Conservation (phyloP, 2,329 filamentous ascomycete genomes). For the Xylariomycetidae sp. region DNA sequence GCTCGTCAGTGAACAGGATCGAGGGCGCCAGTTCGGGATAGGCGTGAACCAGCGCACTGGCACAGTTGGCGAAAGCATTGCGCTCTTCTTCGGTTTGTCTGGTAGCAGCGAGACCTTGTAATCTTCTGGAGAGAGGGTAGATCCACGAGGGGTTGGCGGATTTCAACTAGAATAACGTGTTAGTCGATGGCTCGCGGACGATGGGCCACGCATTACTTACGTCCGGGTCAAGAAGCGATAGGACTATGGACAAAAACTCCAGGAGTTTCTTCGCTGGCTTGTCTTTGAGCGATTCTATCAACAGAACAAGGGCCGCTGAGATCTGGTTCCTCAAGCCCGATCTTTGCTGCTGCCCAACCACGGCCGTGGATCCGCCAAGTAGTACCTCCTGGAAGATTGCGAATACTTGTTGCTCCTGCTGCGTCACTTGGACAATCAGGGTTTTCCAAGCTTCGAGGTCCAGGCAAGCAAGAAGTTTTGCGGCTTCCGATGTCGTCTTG, state of each 20-base stretch:
- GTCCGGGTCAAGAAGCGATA: constrained; percentile 41
- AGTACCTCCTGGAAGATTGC: constrained; percentile 49
- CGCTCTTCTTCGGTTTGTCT: constrained; percentile 50
- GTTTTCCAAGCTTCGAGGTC: constrained; percentile 45
- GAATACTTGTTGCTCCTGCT: constrained; percentile 42
- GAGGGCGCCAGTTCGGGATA: constrained; percentile 42
- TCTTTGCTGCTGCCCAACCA: constrained; percentile 25
- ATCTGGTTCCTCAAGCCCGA: constrained; percentile 34
- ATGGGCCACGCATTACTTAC: no score
- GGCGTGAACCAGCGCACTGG: constrained; percentile 49
- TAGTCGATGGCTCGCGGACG: no score
- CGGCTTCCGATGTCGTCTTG: constrained; percentile 35
- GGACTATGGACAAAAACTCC: constrained; percentile 46
- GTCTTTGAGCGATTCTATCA: constrained; percentile 33
- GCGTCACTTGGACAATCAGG: constrained; percentile 51
- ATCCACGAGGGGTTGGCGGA: no score
- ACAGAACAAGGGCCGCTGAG: constrained; percentile 37
- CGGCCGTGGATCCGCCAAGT: no score
- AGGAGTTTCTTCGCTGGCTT: constrained; percentile 57
- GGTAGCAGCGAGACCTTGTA: no score
- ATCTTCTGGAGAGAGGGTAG: no score
- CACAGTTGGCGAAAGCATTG: constrained; percentile 52
- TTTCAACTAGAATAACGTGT: not conserved
- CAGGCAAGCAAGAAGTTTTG: constrained; percentile 30
- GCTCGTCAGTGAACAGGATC: constrained; percentile 46